These are phyloP conservation scores for Fagopyrum homotropicum DNA, from an alignment of 148 eudicot genomes.

Conservation along the genomic window DNA sequence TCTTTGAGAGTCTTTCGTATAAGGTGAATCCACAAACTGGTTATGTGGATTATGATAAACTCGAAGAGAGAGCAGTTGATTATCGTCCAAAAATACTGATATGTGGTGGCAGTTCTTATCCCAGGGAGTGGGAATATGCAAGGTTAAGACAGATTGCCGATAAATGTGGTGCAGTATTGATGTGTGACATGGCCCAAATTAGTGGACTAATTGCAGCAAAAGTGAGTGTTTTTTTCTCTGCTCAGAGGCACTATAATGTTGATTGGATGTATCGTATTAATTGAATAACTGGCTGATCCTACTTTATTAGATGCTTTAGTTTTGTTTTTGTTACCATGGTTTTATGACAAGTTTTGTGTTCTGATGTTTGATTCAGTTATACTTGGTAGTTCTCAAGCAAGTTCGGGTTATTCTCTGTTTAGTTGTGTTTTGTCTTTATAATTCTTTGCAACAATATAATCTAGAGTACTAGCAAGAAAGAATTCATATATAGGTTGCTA, in stretches of 20 bases:
- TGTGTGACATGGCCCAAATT: conserved; percentile 99
- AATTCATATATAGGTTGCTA: neutral
- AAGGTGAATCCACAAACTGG: conserved; percentile 77
- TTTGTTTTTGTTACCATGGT: neutral
- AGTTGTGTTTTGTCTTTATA: neutral
- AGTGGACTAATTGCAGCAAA: conserved; percentile 95
- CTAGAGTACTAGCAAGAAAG: no score
- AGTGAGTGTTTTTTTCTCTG: conserved; percentile 34
- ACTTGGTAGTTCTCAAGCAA: neutral
- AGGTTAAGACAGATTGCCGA: conserved; percentile 80
- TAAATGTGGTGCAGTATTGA: conserved; percentile 68
- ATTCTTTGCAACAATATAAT: neutral
- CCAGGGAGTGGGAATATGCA: conserved; percentile 85
- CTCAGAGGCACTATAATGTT: neutral
- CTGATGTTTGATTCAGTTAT: neutral
- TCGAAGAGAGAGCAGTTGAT: conserved; percentile 86
- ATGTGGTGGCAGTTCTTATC: conserved; percentile 95
- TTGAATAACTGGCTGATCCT: neutral
- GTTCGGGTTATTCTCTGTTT: neutral
- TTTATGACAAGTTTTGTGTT: neutral
- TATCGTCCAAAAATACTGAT: conserved; percentile 91
- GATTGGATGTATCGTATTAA: neutral
- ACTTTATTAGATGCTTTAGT: neutral
- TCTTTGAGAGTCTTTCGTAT: conserved; percentile 81
- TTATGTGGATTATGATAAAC: conserved; percentile 66